A percentile compares a stretch with the other conserved stretches of the same genome.
Evolutionary conservation across 2,329 filamentous ascomycete genomes (phyloP).

Genomic region (Parascedosporium putredinis): DNA sequence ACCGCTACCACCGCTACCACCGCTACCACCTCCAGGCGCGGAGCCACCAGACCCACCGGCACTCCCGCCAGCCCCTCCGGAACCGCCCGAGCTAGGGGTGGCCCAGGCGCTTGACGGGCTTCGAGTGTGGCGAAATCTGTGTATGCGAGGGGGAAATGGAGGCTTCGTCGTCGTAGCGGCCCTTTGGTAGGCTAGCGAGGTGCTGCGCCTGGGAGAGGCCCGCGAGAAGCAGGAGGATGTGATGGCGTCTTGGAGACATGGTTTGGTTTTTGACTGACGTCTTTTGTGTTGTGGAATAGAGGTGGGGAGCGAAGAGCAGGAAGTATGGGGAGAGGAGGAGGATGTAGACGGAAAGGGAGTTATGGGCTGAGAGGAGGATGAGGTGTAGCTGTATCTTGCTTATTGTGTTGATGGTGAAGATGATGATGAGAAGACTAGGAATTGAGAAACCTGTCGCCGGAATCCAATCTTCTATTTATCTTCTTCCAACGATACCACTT

Average conservation of each 20-base stretch:
- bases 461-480: too few relatives aligned
- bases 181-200: not conserved
- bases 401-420: not conserved
- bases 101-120: not conserved
- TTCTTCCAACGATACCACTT: too few relatives aligned
- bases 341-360: too few relatives aligned
- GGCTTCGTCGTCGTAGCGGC: not conserved
- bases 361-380: not conserved
- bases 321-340: too few relatives aligned
- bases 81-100: not conserved
- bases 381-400: not conserved
- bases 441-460: too few relatives aligned
- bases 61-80: slow-evolving; percentile 21
- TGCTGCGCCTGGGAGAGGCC: not conserved
- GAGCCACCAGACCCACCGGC: not conserved
- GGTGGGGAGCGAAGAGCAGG: too few relatives aligned
- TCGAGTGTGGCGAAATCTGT: not conserved
- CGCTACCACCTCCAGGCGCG: not conserved
- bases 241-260: not conserved
- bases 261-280: too few relatives aligned
- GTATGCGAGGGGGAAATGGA: not conserved
- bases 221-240: not conserved
- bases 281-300: too few relatives aligned
- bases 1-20: not conserved
- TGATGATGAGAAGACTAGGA: not conserved